phyloP scores from a whole-genome alignment of 805 yeast species.

The Saccharomycopsis babjevae region DNA sequence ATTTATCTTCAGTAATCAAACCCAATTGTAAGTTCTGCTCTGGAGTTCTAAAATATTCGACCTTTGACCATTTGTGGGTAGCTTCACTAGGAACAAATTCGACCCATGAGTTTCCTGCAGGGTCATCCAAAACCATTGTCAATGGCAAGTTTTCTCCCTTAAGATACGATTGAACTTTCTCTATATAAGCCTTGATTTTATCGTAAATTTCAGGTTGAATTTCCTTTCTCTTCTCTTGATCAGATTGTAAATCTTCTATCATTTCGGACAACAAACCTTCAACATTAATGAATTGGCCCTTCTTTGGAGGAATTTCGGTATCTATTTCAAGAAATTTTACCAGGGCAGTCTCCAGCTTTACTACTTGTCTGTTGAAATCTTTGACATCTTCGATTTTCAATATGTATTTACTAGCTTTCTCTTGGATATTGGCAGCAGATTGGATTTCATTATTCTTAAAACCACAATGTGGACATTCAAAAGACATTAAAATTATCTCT shows the following conservation, averaged over 20 bases:
- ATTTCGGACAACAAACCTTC: slow-evolving; percentile 85
- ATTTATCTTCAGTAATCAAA: slow-evolving; percentile 41
- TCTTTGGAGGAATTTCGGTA: slow-evolving; percentile 89
- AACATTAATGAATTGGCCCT: slow-evolving; percentile 85
- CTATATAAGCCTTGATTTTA: slow-evolving; percentile 62
- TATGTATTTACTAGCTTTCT: slow-evolving; percentile 69
- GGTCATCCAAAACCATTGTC: slow-evolving; percentile 77
- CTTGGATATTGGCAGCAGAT: slow-evolving; percentile 89
- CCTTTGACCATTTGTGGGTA: slow-evolving; percentile 80
- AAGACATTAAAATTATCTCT: slow-evolving; percentile 88
- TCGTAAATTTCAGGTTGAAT: slow-evolving; percentile 65
- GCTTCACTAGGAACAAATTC: slow-evolving; percentile 82
- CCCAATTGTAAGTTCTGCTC: slow-evolving; percentile 85
- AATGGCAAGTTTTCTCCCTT: slow-evolving; percentile 70
- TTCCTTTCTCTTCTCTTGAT: slow-evolving; percentile 71
- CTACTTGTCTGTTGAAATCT: slow-evolving; percentile 84
- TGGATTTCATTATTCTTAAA: slow-evolving; percentile 87
- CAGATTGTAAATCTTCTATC: slow-evolving; percentile 67
- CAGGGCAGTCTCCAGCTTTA: slow-evolving; percentile 79
- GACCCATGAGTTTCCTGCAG: slow-evolving; percentile 96
- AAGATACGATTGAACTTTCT: slow-evolving; percentile 47
- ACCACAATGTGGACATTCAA: slow-evolving; percentile 91
- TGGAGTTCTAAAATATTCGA: slow-evolving; percentile 72
- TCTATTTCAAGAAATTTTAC: slow-evolving; percentile 77
- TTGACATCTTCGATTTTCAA: slow-evolving; percentile 55